Conservation (phyloP, 345 rosid species). For the Salix caprea region DNA sequence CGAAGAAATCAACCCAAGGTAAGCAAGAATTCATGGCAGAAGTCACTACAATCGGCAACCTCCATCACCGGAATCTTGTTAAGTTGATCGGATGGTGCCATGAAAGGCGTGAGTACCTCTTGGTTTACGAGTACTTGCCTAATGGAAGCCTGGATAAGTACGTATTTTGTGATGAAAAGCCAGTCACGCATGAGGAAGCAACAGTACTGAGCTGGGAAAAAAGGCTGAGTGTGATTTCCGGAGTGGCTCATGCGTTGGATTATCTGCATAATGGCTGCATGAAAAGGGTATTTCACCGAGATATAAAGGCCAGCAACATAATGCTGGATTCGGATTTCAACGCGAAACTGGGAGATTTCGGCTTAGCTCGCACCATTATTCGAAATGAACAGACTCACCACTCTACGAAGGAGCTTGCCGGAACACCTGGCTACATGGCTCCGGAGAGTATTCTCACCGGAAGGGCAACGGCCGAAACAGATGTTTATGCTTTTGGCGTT, state of each 20-base stretch:
- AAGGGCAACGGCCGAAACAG: constrained; percentile 60
- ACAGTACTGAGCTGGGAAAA: constrained; percentile 44
- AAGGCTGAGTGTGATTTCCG: constrained; percentile 44
- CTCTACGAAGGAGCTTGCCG: constrained; percentile 60
- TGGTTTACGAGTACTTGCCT: constrained; percentile 68
- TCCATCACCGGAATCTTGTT: constrained; percentile 64
- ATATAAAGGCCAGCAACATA: constrained; percentile 70
- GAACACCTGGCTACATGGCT: constrained; percentile 86
- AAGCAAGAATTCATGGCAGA: constrained; percentile 76
- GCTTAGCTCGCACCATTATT: constrained; percentile 63
- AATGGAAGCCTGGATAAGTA: constrained; percentile 65
- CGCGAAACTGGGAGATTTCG: constrained; percentile 66
- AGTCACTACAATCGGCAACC: constrained; percentile 69
- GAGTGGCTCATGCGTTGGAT: constrained; percentile 64
- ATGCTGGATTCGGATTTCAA: constrained; percentile 63
- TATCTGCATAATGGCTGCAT: constrained; percentile 69
- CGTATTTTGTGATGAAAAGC: constrained; percentile 26
- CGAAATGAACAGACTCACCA: constrained; percentile 62
- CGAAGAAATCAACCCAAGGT: constrained; percentile 61
- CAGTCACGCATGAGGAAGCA: constrained; percentile 17
- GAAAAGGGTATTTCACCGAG: constrained; percentile 62
- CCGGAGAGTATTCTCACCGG: constrained; percentile 62
- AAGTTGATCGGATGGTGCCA: constrained; percentile 81
- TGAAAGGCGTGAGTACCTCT: constrained; percentile 46
- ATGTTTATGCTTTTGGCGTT: constrained; percentile 65